These are phyloP conservation scores for Boletus coccyginus DNA, from an alignment of 768 basidiomycete genomes.

Conservation along the genomic window DNA sequence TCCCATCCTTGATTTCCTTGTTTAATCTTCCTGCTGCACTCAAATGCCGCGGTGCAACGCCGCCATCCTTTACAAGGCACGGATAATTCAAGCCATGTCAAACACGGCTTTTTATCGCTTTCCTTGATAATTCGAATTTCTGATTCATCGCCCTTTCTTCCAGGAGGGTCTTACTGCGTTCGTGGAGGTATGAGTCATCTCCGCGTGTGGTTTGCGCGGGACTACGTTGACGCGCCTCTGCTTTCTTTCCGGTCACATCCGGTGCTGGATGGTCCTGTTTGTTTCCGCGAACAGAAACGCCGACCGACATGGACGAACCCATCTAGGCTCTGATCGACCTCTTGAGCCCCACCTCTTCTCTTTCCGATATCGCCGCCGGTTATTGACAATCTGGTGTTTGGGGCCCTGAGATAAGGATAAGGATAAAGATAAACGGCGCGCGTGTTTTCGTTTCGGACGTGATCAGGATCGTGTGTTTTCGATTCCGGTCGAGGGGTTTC, in stretches of 20 bases:
- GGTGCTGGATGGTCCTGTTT: neutral
- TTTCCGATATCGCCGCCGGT: neutral
- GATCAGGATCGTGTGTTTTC: neutral
- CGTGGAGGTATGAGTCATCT: slow-evolving; percentile 29
- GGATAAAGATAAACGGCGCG: neutral
- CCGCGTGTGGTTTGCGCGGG: neutral
- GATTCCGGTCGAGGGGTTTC: neutral
- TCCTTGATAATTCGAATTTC: neutral
- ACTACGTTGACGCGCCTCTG: neutral
- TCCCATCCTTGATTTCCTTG: neutral
- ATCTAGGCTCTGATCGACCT: slow-evolving; percentile 15
- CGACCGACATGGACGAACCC: slow-evolving; percentile 20
- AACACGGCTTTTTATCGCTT: neutral
- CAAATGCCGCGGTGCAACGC: neutral
- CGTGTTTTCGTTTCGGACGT: neutral
- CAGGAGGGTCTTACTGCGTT: slow-evolving; percentile 75
- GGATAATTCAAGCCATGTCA: slow-evolving; percentile 2
- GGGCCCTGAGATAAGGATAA: neutral
- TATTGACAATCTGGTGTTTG: neutral
- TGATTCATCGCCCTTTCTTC: slow-evolving; percentile 17
- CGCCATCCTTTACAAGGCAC: neutral
- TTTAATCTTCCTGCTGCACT: neutral
- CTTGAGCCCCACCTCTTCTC: neutral
- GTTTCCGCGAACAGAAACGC: slow-evolving; percentile 12
- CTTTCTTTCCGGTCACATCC: slow-evolving; percentile 5